Evolutionary conservation across 164 flowering plant species (phyloP).

Genomic region (Annona cherimola): DNA sequence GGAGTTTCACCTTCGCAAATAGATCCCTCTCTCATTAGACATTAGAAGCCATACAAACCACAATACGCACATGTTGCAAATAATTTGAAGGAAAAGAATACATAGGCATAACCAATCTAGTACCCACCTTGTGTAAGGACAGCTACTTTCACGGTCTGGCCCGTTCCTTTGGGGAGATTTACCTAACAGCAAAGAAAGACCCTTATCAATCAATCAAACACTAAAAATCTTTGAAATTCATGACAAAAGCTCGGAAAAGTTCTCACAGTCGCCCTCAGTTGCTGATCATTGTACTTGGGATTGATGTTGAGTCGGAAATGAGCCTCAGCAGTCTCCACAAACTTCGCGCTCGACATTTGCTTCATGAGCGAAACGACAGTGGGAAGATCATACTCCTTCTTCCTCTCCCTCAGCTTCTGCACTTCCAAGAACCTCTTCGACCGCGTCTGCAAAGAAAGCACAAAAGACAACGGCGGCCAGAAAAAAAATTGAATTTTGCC

Average conservation of each 20-base stretch:
- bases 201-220: background rate
- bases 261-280: slow-evolving; percentile 92
- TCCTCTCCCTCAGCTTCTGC: slow-evolving; percentile 79
- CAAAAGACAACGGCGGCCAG: background rate
- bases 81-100: too few relatives aligned
- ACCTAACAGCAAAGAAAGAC: slow-evolving; percentile 40
- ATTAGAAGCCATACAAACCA: too few relatives aligned
- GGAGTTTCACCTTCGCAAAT: too few relatives aligned
- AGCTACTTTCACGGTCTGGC: slow-evolving; percentile 80
- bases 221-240: background rate
- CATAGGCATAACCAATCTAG: background rate
- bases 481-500: background rate
- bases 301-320: slow-evolving; percentile 97
- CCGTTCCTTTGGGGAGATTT: slow-evolving; percentile 96
- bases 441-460: slow-evolving; percentile 41
- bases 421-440: slow-evolving; percentile 94
- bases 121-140: slow-evolving; percentile 89
- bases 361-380: slow-evolving; percentile 74
- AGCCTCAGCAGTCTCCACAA: slow-evolving; percentile 83
- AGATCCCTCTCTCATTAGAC: too few relatives aligned
- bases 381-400: slow-evolving; percentile 77
- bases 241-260: background rate
- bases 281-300: slow-evolving; percentile 97
- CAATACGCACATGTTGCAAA: background rate
- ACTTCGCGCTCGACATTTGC: slow-evolving; percentile 66